These are phyloP conservation scores for Diaporthe capsici DNA, from an alignment of 2,329 filamentous ascomycete species.

Conservation along the genomic window DNA sequence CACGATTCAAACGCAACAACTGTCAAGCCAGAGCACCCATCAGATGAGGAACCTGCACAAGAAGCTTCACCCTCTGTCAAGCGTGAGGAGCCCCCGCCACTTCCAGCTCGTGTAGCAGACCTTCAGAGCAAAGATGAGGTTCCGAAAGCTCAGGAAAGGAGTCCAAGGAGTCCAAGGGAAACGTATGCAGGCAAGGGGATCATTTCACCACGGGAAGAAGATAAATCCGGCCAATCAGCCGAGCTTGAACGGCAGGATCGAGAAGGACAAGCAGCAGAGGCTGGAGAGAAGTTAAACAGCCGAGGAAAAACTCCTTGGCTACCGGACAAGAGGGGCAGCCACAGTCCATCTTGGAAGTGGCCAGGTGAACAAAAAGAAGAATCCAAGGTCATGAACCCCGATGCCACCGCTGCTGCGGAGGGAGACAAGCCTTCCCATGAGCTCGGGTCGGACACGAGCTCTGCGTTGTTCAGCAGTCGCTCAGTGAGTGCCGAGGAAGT, in stretches of 20 bases:
- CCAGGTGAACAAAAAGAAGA: background rate
- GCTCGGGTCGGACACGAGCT: background rate
- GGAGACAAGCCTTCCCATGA: background rate
- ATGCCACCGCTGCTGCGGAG: background rate
- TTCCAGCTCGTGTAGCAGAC: background rate
- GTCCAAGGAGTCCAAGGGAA: background rate
- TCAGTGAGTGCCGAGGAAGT: background rate
- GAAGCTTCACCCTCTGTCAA: background rate
- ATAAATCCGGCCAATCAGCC: background rate
- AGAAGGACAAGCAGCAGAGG: background rate
- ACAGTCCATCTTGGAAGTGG: background rate
- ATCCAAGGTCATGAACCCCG: background rate
- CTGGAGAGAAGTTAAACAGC: too few species aligned
- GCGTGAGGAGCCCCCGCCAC: background rate
- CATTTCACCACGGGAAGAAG: background rate
- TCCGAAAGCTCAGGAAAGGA: background rate
- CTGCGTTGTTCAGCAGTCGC: background rate
- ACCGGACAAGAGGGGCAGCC: background rate
- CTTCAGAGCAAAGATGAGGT: background rate
- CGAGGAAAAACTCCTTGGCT: background rate
- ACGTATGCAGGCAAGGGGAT: background rate
- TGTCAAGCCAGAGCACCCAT: background rate
- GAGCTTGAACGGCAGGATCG: background rate
- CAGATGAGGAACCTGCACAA: background rate
- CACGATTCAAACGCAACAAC: background rate